Percentiles rank a stretch among this genome's conserved stretches.
Conservation (phyloP, 495 filamentous ascomycete species). For the Podospora sp. region DNA sequence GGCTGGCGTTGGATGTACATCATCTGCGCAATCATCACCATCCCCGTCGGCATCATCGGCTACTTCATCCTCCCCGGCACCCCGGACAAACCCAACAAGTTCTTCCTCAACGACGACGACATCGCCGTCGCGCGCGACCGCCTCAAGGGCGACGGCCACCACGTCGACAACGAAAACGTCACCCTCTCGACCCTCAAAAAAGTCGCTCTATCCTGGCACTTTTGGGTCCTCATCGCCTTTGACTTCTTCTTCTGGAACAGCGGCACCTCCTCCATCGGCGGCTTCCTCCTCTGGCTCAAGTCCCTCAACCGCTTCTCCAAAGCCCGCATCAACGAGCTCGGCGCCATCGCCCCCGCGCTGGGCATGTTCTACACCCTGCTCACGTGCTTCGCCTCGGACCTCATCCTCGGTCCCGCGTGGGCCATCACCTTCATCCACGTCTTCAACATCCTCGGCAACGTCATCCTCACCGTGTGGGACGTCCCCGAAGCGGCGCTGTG, state of each 20-base stretch:
- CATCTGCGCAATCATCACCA: slow-evolving; percentile 52
- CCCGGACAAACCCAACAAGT: slow-evolving; percentile 48
- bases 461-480: slow-evolving; percentile 45
- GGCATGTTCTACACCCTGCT: slow-evolving; percentile 51
- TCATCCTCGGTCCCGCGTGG: slow-evolving; percentile 40
- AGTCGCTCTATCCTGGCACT: slow-evolving; percentile 34
- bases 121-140: slow-evolving; percentile 39
- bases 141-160: slow-evolving; percentile 41
- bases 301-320: slow-evolving; percentile 35
- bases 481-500: slow-evolving; percentile 51
- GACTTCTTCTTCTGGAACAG: slow-evolving; percentile 57
- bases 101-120: slow-evolving; percentile 45
- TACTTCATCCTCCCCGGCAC: slow-evolving; percentile 47
- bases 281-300: slow-evolving; percentile 45
- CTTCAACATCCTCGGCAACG: slow-evolving; percentile 36
- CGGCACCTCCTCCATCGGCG: slow-evolving; percentile 41
- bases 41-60: slow-evolving; percentile 51
- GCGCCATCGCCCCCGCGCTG: slow-evolving; percentile 39
- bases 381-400: slow-evolving; percentile 51
- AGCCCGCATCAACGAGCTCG: slow-evolving; percentile 35
- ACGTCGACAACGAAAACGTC: slow-evolving; percentile 29
- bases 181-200: slow-evolving; percentile 33
- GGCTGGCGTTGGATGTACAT: slow-evolving; percentile 61
- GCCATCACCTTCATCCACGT: slow-evolving; percentile 37
- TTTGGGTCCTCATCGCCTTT: slow-evolving; percentile 47